Evolutionary conservation across 139 green algal genomes (phyloP), one percentile per base, ranked within the genome.

Genomic region (Ulvella scutata): DNA sequence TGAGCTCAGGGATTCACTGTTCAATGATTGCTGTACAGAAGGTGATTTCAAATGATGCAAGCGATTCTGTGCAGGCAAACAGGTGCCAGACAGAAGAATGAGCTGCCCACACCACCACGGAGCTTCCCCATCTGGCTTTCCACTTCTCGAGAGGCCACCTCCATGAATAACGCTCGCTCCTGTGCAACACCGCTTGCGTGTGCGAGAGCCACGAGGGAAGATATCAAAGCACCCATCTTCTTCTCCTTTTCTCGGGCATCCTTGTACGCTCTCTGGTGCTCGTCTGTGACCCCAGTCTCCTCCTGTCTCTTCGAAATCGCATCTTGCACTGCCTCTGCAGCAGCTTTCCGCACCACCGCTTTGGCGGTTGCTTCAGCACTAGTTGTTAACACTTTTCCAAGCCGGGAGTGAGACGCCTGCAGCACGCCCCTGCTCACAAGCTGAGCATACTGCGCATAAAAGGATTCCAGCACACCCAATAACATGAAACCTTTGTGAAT

Each of bases 111-210:
- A n/a, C n/a, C n/a, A n/a, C n/a, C n/a, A n/a, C n/a, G n/a, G n/a
- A n/a, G n/a, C 1, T 67, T 67, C 9, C n/a, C 13, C n/a, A 67
- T n/a, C 51, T 67, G n/a, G 6, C n/a, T 36, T 26, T 67, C n/a
- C 51, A 67, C 51, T 6, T n/a, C 51, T n/a, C 33, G 1, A 26
- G 1, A 36, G 13, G 51, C 89, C 74, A 96, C 79, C 35, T 92
- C 78, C 90, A 96, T 90, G 85, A 96, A 96, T 40, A 82, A 72
- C 38, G 81, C 79, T 33, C 91, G 87, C 85, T 96, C 91, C 31
- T 77, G 82, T 31, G 79, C 80, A n/a, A 96, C 90, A 21, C 85
- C 85, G 26, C 75, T 79, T 72, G 74, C 37, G 21, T 72, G 36
- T 34, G 26, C 10, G 37, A 62, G 35, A 13, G 72, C 37, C 17